Evolutionary conservation across 2,329 filamentous ascomycete species (phyloP).

Genomic region (Fusarium clavum): DNA sequence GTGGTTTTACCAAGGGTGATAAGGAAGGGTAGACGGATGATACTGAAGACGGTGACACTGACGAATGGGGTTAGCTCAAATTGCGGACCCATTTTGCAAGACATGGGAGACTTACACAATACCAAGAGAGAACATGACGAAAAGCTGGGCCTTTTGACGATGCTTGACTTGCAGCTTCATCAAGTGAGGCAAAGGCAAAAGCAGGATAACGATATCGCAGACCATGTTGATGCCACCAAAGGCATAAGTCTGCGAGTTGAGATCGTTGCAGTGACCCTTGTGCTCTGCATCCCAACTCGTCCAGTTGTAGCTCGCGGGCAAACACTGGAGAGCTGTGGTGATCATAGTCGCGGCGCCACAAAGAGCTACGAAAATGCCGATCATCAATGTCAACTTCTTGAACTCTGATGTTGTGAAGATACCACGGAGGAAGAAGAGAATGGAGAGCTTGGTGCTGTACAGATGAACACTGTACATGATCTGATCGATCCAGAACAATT

Average conservation of each 20-base stretch:
- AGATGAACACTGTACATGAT: conserved; percentile 40
- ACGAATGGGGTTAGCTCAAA: neutral
- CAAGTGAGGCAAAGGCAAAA: conserved; percentile 30
- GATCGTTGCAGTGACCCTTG: conserved; percentile 30
- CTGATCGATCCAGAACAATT: conserved; percentile 39
- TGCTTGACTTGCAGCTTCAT: conserved; percentile 33
- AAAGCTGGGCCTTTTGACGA: conserved; percentile 33
- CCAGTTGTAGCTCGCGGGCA: conserved; percentile 33
- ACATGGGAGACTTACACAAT: conserved; percentile 5
- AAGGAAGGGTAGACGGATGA: conserved; percentile 34
- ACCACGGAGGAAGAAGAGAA: conserved; percentile 29
- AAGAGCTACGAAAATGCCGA: conserved; percentile 22
- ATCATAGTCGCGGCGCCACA: conserved; percentile 28
- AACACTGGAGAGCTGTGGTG: conserved; percentile 32
- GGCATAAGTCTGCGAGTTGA: conserved; percentile 36
- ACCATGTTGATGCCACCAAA: conserved; percentile 38
- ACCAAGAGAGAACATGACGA: conserved; percentile 37
- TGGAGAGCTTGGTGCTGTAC: conserved; percentile 38
- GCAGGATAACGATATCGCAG: conserved; percentile 25
- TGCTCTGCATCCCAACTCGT: conserved; percentile 35
- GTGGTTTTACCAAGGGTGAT: conserved; percentile 29
- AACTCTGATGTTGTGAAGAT: conserved; percentile 29
- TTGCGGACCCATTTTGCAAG: neutral
- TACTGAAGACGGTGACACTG: conserved; percentile 35
- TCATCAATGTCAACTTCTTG: conserved; percentile 12